Evolutionary conservation across 140 eudicot genomes (phyloP).

Genomic region (Anethum foeniculum): DNA sequence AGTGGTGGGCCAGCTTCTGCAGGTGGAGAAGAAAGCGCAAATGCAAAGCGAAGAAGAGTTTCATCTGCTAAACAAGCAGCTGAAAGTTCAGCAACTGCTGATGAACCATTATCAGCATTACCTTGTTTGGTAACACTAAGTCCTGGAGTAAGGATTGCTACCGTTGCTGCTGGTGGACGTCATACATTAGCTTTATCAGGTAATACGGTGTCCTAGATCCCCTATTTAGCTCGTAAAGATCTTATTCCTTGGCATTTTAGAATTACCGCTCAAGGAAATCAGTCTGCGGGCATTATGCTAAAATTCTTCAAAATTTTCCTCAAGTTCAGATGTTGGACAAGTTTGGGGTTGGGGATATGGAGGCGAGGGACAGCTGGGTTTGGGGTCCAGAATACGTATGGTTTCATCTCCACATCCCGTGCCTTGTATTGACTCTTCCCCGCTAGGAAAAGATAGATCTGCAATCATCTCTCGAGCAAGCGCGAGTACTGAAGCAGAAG

Average conservation of each 20-base stretch:
- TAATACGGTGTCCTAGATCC: constrained; percentile 18
- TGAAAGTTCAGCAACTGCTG: constrained; percentile 72
- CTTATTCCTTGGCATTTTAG: not conserved
- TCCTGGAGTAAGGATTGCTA: constrained; percentile 69
- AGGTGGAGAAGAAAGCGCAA: constrained; percentile 47
- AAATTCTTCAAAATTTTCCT: constrained; percentile 18
- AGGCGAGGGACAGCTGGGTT: constrained; percentile 95
- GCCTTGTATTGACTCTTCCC: constrained; percentile 69
- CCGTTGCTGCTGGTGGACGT: constrained; percentile 98
- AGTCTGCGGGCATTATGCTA: not conserved
- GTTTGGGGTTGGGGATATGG: constrained; percentile 99
- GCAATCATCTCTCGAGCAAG: constrained; percentile 43
- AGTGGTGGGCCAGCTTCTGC: constrained; percentile 40
- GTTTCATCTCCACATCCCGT: constrained; percentile 97
- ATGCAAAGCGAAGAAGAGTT: constrained; percentile 70
- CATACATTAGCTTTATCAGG: constrained; percentile 93
- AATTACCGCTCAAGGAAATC: not conserved
- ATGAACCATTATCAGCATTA: constrained; percentile 73
- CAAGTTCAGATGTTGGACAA: constrained; percentile 85
- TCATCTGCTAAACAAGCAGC: constrained; percentile 68
- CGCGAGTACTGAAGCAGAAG: constrained; percentile 48
- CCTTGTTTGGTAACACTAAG: constrained; percentile 81
- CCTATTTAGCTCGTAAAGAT: not conserved
- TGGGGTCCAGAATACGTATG: constrained; percentile 89
- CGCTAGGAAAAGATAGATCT: constrained; percentile 53